Conservation (phyloP, 257 asterid species). For the Solanum chiquidenum region DNA sequence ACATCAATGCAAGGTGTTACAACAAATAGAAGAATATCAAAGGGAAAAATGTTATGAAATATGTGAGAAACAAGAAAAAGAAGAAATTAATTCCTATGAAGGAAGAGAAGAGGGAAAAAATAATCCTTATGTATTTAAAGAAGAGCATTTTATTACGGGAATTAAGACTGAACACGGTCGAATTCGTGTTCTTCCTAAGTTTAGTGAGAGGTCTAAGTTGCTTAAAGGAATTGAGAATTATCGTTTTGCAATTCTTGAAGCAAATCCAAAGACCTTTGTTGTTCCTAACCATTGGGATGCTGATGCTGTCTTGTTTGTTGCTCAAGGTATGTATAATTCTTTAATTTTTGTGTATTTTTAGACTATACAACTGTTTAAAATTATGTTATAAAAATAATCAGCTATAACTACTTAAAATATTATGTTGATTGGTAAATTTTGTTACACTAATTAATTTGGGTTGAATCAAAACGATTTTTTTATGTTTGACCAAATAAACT, state of each 20-base stretch:
- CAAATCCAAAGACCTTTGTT: conserved; percentile 54
- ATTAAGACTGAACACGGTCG: conserved; percentile 39
- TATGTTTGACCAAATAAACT: no score
- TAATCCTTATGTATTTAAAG: conserved; percentile 52
- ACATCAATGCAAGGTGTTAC: conserved; percentile 14
- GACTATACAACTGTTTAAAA: background rate
- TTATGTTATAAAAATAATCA: background rate
- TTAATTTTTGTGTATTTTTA: background rate
- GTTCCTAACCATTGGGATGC: conserved; percentile 68
- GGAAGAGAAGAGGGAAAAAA: background rate
- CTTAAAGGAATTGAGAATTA: conserved; percentile 50
- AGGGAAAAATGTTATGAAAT: background rate
- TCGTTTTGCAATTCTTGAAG: conserved; percentile 42
- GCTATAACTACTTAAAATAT: no score
- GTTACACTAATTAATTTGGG: no score
- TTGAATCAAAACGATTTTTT: no score
- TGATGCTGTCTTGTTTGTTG: conserved; percentile 32
- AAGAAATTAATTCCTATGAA: background rate
- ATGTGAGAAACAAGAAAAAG: conserved; percentile 6
- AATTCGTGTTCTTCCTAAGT: conserved; percentile 42
- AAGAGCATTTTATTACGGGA: conserved; percentile 36
- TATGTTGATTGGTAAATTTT: no score
- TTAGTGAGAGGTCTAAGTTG: conserved; percentile 44
- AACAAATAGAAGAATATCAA: background rate
- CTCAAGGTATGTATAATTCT: conserved; percentile 26